Evolutionary conservation across 176 grass and related monocot species (phyloP).

Genomic region (Tuctoria greenei): DNA sequence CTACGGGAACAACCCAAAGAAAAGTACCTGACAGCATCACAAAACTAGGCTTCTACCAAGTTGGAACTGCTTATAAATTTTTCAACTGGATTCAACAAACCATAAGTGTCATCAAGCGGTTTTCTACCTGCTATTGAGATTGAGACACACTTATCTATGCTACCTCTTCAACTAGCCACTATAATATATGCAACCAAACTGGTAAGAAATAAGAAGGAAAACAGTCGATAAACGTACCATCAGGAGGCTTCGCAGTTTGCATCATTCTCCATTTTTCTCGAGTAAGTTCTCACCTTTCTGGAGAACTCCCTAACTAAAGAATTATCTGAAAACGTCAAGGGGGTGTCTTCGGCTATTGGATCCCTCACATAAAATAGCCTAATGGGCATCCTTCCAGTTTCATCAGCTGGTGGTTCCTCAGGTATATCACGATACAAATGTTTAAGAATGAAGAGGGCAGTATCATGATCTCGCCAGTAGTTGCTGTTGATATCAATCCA

Average conservation of each 20-base stretch:
- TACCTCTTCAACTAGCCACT: background rate
- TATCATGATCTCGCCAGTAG: constrained; percentile 96
- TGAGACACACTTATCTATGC: background rate
- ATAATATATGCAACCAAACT: background rate
- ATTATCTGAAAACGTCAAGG: constrained; percentile 84
- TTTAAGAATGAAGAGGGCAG: constrained; percentile 92
- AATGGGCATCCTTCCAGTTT: constrained; percentile 36
- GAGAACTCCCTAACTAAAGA: constrained; percentile 73
- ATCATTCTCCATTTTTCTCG: constrained; percentile 45
- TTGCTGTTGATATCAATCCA: constrained; percentile 53
- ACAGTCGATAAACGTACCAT: constrained; percentile 20
- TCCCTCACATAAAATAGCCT: constrained; percentile 81
- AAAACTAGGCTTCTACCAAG: background rate
- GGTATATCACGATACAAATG: constrained; percentile 90
- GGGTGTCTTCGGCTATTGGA: constrained; percentile 71
- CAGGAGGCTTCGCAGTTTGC: constrained; percentile 27
- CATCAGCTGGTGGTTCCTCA: constrained; percentile 66
- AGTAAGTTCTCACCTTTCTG: constrained; percentile 61
- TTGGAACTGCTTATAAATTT: background rate
- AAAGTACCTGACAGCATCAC: background rate
- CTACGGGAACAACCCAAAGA: background rate
- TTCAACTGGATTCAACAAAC: background rate
- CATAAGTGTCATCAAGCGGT: background rate
- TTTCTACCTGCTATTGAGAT: background rate
- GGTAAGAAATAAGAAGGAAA: background rate